phyloP scores from a whole-genome alignment of 495 filamentous ascomycete genomes.

The Usnea hakonensis region DNA sequence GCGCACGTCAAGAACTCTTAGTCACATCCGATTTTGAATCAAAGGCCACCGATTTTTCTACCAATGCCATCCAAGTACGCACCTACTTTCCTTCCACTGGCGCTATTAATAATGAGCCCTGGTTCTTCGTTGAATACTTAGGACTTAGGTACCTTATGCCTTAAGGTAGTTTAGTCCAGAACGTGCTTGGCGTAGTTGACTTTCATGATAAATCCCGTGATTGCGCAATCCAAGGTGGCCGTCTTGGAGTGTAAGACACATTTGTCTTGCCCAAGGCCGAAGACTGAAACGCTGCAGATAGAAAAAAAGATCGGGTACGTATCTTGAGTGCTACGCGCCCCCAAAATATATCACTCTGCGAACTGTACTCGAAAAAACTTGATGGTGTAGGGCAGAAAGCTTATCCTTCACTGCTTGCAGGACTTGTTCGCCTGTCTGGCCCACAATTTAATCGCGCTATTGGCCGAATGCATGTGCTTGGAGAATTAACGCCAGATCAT shows the following conservation, averaged over 20 bases:
- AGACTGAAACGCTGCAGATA: neutral
- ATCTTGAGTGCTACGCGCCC: neutral
- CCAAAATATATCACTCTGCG: neutral
- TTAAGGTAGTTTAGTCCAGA: no score
- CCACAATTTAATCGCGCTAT: neutral
- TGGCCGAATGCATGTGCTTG: neutral
- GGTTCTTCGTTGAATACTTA: no score
- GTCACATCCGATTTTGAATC: no score
- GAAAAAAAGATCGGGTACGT: neutral
- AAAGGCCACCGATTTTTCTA: no score
- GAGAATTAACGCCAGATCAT: neutral
- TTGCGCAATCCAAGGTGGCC: neutral
- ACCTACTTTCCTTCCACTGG: no score
- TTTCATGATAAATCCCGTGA: neutral
- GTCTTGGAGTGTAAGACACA: neutral
- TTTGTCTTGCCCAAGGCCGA: neutral
- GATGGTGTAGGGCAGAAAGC: neutral
- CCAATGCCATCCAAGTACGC: no score
- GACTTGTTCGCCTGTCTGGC: neutral
- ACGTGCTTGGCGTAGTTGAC: neutral
- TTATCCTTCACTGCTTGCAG: neutral
- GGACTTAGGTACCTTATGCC: no score
- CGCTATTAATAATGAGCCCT: no score
- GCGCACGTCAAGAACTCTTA: no score
- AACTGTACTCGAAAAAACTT: neutral